Conservation (phyloP, 1,284 basidiomycete species). For the Sanghuangporus baumii region DNA sequence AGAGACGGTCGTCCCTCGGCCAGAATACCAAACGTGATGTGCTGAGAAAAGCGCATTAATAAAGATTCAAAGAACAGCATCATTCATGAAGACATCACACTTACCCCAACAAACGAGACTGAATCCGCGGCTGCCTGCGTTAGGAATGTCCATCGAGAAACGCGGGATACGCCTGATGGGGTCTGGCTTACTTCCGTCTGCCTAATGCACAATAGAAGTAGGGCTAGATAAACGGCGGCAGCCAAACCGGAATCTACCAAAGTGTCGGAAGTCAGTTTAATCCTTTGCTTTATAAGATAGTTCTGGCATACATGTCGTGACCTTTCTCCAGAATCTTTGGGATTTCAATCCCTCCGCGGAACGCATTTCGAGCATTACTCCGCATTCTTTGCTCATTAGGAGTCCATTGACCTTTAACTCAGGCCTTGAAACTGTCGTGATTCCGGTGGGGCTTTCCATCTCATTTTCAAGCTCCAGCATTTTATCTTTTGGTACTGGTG, state of each 20-base stretch:
- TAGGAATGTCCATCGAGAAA: constrained; percentile 79
- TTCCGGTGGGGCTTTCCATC: constrained; percentile 64
- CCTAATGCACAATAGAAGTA: constrained; percentile 64
- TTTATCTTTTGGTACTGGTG: constrained; percentile 40
- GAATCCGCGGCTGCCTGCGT: constrained; percentile 74
- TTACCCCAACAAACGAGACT: constrained; percentile 69
- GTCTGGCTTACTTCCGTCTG: constrained; percentile 75
- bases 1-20: constrained; percentile 75
- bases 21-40: constrained; percentile 79
- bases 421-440: constrained; percentile 49
- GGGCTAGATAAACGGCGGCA: constrained; percentile 57
- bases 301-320: constrained; percentile 65
- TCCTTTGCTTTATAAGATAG: neutral
- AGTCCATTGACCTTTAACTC: constrained; percentile 56
- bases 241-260: constrained; percentile 66
- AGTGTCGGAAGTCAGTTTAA: neutral
- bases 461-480: constrained; percentile 71
- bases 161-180: constrained; percentile 68
- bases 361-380: constrained; percentile 60
- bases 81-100: constrained; percentile 17
- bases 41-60: constrained; percentile 28
- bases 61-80: constrained; percentile 1
- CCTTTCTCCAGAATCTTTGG: constrained; percentile 71
- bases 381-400: constrained; percentile 74
- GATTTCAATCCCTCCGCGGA: constrained; percentile 68